Conservation (phyloP, 2,329 filamentous ascomycete genomes). For the Talaromyces amestolkiae region DNA sequence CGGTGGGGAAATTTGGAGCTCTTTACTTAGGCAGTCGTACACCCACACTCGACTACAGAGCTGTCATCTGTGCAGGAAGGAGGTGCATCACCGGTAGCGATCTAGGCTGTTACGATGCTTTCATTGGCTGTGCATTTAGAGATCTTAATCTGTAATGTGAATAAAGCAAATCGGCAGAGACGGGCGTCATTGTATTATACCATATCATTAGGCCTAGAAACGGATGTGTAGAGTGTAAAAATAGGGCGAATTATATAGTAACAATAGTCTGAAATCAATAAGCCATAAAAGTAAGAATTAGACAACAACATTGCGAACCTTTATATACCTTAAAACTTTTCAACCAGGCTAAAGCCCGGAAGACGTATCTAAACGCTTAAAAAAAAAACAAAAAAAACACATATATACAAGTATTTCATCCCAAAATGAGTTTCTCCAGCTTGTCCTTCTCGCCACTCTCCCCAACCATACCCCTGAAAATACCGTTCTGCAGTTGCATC, state of each 20-base stretch:
- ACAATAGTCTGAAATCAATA: background rate
- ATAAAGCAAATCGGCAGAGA: background rate
- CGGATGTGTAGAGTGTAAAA: too few relatives aligned
- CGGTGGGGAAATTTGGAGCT: background rate
- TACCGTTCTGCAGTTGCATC: conserved; percentile 14
- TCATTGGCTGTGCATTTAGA: background rate
- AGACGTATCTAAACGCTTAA: background rate
- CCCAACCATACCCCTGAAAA: conserved; percentile 17
- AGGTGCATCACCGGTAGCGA: background rate
- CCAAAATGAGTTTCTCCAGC: conserved; percentile 19
- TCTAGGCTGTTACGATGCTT: background rate
- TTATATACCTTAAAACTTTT: background rate
- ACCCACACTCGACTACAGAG: background rate
- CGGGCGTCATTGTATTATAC: too few relatives aligned
- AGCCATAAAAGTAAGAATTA: background rate
- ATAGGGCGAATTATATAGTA: too few relatives aligned
- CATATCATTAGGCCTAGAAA: background rate
- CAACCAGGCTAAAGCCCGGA: background rate
- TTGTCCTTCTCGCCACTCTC: conserved; percentile 20
- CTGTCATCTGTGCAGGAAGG: background rate
- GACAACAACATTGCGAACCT: background rate
- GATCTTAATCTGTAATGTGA: background rate
- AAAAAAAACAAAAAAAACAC: too few relatives aligned
- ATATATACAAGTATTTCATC: background rate
- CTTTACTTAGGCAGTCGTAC: background rate